Base-by-base conservation (phyloP, 2,329 filamentous ascomycete genomes). In the Phialophora expanda region DNA sequence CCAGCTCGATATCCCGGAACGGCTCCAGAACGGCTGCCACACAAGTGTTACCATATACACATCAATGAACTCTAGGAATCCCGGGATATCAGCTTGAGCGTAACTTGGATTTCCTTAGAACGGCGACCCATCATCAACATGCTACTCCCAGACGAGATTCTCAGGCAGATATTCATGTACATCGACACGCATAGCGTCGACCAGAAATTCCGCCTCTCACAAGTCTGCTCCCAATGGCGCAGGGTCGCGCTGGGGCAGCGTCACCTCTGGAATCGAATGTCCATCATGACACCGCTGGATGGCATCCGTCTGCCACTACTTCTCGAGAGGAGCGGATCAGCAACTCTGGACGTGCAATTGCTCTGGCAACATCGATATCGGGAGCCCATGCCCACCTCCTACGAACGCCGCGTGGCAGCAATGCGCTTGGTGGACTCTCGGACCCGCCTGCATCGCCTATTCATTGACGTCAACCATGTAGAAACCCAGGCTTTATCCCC, bases 211-310 rank as follows among this genome's bases (percentile, higher is more conserved):
- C 17, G 53, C 4, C 53, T 55, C 12, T 55, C 53, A 4, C 53
- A 55, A 34, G 53, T 55, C 17, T 55, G 53, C 28, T 55, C 53
- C 14, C 24, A 34, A 55, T 55, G 53, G 53, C 53, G 53, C 53
- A 55, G 11, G 28, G 53, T 17, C 11, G 53, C 53, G n/a, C 24
- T 55, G 11, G n/a, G 28, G 12, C 24, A 34, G n/a, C 53, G 28
- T 7, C 53, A 20, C 2, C 24, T 55, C 12, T 55, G 53, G 53
- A 55, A 34, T 55, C 53, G 53, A n/a, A n/a, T 55, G 6, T 32
- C 22, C 17, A 20, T 55, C 24, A 55, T 22, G 53, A 55, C 53
- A 34, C 53, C 53, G 28, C 28, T 17, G 24, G 53, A 55, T 32
- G 53, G 53, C 28, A 14, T 30, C 11, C 53, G 53, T 30, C 53